Percentiles rank a stretch among this genome's conserved stretches.
These are phyloP conservation scores for Solanum verrucosum DNA, from an alignment of 257 asterid genomes.

Conservation along the genomic window DNA sequence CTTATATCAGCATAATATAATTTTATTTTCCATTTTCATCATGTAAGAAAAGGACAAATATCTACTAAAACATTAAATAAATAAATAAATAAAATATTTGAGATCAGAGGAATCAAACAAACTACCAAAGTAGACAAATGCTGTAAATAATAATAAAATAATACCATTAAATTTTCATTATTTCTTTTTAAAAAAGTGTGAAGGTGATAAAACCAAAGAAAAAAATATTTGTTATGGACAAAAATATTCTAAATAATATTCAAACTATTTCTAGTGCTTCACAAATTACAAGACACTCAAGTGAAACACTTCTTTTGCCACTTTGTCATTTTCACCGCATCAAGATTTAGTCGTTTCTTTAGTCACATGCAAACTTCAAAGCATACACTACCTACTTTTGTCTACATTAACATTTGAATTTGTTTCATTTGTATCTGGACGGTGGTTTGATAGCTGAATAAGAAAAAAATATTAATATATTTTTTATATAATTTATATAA, in stretches of 20 bases:
- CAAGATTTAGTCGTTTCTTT: background rate
- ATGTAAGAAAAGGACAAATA: background rate
- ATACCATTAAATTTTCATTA: too few species aligned
- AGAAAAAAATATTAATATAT: too few species aligned
- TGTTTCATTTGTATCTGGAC: accelerated
- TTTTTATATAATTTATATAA: too few species aligned
- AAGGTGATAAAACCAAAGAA: constrained; percentile 12
- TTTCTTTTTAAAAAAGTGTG: too few species aligned
- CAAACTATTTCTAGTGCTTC: background rate
- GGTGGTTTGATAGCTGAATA: background rate
- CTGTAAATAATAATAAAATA: too few species aligned
- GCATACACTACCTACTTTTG: background rate
- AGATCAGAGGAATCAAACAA: too few species aligned
- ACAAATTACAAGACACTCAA: background rate
- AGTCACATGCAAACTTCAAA: background rate
- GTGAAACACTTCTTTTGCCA: background rate
- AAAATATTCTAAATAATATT: background rate
- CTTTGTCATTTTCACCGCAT: background rate
- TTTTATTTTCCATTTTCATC: too few species aligned
- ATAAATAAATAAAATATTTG: too few species aligned
- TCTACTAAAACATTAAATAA: background rate
- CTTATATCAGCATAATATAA: too few species aligned
- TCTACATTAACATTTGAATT: background rate
- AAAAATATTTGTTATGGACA: background rate
- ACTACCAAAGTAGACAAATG: too few species aligned